Conservation (phyloP, 1,284 basidiomycete species). For the Ceratobasidium sp. region DNA sequence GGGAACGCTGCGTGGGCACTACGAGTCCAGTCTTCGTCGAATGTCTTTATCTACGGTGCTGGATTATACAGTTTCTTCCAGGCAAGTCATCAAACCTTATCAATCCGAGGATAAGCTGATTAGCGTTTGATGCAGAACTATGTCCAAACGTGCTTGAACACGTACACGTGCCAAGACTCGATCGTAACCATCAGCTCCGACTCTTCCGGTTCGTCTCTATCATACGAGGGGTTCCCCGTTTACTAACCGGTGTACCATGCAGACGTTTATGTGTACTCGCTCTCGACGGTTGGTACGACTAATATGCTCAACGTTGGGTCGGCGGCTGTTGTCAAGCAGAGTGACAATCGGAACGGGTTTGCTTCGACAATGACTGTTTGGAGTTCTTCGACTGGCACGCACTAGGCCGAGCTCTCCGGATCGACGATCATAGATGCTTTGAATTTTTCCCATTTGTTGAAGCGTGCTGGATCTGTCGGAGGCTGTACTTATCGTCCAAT, state of each 20-base stretch:
- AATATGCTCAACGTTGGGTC: constrained; percentile 69
- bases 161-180: constrained; percentile 69
- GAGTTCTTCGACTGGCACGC: constrained; percentile 44
- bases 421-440: background rate
- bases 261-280: constrained; percentile 66
- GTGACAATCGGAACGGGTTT: constrained; percentile 66
- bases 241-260: background rate
- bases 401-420: constrained; percentile 12
- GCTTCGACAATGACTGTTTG: constrained; percentile 43
- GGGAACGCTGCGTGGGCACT: constrained; percentile 71
- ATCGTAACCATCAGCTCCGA: constrained; percentile 72
- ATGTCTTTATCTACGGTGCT: constrained; percentile 76
- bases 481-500: background rate
- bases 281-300: constrained; percentile 72
- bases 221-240: too few species aligned
- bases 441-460: background rate
- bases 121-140: constrained; percentile 46
- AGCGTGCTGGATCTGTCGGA: background rate
- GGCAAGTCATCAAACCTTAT: constrained; percentile 58
- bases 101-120: background rate
- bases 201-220: constrained; percentile 51
- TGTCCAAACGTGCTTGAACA: constrained; percentile 62
- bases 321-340: constrained; percentile 64
- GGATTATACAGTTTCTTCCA: constrained; percentile 77
- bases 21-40: constrained; percentile 65